Conservation (phyloP, 164 flowering plant species). For the Santalum album region DNA sequence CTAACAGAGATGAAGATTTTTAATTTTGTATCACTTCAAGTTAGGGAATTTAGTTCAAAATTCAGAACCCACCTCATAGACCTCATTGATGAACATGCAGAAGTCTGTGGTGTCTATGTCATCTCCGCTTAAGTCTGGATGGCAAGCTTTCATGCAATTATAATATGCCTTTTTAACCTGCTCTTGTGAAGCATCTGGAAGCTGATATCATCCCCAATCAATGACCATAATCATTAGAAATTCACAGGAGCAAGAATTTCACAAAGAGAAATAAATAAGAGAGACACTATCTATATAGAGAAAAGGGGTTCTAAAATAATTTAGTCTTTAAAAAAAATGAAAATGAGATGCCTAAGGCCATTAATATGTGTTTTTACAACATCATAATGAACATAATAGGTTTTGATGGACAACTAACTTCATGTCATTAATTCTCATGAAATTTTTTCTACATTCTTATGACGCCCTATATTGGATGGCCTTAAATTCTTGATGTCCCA, state of each 20-base stretch:
- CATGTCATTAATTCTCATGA: too few species aligned
- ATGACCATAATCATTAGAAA: neutral
- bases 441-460: too few species aligned
- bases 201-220: slow-evolving; percentile 26
- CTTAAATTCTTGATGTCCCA: too few species aligned
- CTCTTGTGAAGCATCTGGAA: slow-evolving; percentile 86
- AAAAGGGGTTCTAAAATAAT: neutral
- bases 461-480: too few species aligned
- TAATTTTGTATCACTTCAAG: neutral
- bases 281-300: too few species aligned
- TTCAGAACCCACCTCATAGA: slow-evolving; percentile 55
- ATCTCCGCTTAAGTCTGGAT: slow-evolving; percentile 92
- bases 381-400: too few species aligned
- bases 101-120: slow-evolving; percentile 80
- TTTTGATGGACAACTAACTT: neutral
- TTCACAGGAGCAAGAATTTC: neutral
- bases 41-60: neutral
- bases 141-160: slow-evolving; percentile 92
- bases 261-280: too few species aligned
- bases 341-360: neutral
- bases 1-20: neutral
- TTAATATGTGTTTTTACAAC: neutral
- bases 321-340: neutral
- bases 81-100: slow-evolving; percentile 92
- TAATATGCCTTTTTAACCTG: slow-evolving; percentile 90